phyloP scores from a whole-genome alignment of 1,284 basidiomycete species.

The Marasmius tenuissimus region DNA sequence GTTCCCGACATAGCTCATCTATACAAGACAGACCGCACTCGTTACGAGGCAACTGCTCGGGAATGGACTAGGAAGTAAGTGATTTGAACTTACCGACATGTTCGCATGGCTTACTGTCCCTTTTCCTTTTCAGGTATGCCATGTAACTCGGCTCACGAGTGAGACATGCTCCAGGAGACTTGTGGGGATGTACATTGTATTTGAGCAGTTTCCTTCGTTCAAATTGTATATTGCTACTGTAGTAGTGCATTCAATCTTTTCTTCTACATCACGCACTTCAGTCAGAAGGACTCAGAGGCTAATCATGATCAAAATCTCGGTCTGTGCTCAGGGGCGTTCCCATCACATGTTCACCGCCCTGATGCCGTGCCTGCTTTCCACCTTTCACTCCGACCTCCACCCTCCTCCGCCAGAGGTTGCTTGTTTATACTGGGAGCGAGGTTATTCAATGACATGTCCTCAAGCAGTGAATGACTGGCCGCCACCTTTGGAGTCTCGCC shows the following conservation, averaged over 20 bases:
- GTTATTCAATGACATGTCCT: too few relatives aligned
- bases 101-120: slow-evolving; percentile 24
- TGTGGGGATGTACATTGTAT: slow-evolving; percentile 1
- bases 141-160: slow-evolving; percentile 39
- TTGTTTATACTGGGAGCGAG: too few relatives aligned
- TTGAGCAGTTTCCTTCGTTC: not conserved
- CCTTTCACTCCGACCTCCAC: not conserved
- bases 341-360: not conserved
- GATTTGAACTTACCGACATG: not conserved
- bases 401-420: too few relatives aligned
- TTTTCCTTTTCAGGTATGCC: slow-evolving; percentile 44
- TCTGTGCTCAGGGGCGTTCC: not conserved
- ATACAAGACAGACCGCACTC: slow-evolving; percentile 93
- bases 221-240: slow-evolving; percentile 4
- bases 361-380: not conserved
- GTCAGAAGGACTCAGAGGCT: too few relatives aligned
- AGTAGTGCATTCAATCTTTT: not conserved
- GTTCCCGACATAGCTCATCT: slow-evolving; percentile 83
- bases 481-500: too few relatives aligned
- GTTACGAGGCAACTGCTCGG: slow-evolving; percentile 93
- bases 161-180: not conserved
- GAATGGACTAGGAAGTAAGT: slow-evolving; percentile 98
- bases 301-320: not conserved
- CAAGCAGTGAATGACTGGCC: too few relatives aligned
- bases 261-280: too few relatives aligned